These are phyloP conservation scores for Hyaloperonospora arabidopsidis DNA, from an alignment of 352 stramenopile genomes.

Conservation along the genomic window DNA sequence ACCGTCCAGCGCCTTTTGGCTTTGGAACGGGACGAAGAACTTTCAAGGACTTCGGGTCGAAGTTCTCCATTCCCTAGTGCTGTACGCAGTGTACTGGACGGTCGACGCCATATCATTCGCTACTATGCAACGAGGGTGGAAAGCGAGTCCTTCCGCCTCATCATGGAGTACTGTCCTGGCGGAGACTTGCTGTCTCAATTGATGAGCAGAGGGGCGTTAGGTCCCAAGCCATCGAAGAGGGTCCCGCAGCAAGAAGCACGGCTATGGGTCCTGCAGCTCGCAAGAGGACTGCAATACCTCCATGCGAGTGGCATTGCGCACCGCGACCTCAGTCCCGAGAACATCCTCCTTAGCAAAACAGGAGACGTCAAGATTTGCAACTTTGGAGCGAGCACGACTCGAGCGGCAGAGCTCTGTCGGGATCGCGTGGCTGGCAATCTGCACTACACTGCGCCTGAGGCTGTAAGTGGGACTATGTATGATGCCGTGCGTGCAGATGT, in stretches of 20 bases:
- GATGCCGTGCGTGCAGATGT: slow-evolving; percentile 52
- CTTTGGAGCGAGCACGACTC: slow-evolving; percentile 43
- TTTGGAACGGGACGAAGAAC: slow-evolving; percentile 20
- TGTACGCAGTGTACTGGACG: slow-evolving; percentile 13
- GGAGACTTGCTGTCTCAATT: slow-evolving; percentile 45
- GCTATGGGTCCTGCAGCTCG: slow-evolving; percentile 37
- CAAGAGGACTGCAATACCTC: slow-evolving; percentile 34
- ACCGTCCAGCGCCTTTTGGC: slow-evolving; percentile 27
- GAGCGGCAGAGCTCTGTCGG: slow-evolving; percentile 18
- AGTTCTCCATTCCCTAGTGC: slow-evolving; percentile 5
- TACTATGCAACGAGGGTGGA: slow-evolving; percentile 40
- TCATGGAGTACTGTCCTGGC: slow-evolving; percentile 53
- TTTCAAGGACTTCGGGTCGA: slow-evolving; percentile 1
- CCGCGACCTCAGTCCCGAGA: slow-evolving; percentile 49
- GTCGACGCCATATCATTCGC: slow-evolving; percentile 39
- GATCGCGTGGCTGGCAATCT: slow-evolving; percentile 40
- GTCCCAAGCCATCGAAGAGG: slow-evolving; percentile 6
- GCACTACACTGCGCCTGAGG: slow-evolving; percentile 63
- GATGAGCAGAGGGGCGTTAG: slow-evolving; percentile 14
- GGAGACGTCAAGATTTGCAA: slow-evolving; percentile 46
- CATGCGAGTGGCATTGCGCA: slow-evolving; percentile 41
- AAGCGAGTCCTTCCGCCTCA: slow-evolving; percentile 37
- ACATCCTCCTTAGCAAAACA: slow-evolving; percentile 36
- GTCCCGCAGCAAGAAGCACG: slow-evolving; percentile 36
- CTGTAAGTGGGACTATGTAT: slow-evolving; percentile 38